A percentile compares a stretch with the other conserved stretches of the same genome.
These are phyloP conservation scores for Triadica sebifera DNA, from an alignment of 345 rosid species.

Conservation along the genomic window DNA sequence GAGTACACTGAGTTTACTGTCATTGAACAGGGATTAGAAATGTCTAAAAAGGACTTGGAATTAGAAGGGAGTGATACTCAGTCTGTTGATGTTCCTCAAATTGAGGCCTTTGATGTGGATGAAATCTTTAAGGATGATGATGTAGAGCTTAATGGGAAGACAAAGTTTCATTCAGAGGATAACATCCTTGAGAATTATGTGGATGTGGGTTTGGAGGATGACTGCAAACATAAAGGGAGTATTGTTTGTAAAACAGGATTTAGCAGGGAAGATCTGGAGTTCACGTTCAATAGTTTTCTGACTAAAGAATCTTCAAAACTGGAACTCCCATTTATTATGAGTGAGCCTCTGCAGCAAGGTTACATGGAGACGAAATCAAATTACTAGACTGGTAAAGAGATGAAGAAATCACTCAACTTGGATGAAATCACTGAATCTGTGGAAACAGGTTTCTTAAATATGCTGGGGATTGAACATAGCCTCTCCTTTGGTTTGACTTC, in stretches of 20 bases:
- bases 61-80: slow-evolving; percentile 26
- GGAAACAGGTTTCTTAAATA: slow-evolving; percentile 62
- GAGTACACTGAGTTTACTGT: slow-evolving; percentile 38
- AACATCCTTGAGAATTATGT: slow-evolving; percentile 1
- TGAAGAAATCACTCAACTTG: slow-evolving; percentile 49
- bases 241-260: slow-evolving; percentile 17
- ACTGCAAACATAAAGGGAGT: slow-evolving; percentile 29
- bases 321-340: slow-evolving; percentile 29
- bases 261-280: slow-evolving; percentile 30
- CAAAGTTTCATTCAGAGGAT: slow-evolving; percentile 21
- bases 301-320: slow-evolving; percentile 36
- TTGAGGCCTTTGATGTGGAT: slow-evolving; percentile 54
- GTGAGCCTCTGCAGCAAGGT: slow-evolving; percentile 31
- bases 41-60: slow-evolving; percentile 28
- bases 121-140: slow-evolving; percentile 49
- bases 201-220: slow-evolving; percentile 25
- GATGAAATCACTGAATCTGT: slow-evolving; percentile 63
- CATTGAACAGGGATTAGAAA: slow-evolving; percentile 50
- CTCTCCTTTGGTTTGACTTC: slow-evolving; percentile 37
- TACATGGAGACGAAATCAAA: slow-evolving; percentile 41
- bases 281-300: slow-evolving; percentile 29
- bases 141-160: slow-evolving; percentile 25
- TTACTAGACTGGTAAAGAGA: slow-evolving; percentile 37
- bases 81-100: slow-evolving; percentile 24
- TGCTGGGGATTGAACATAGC: slow-evolving; percentile 53